Evolutionary conservation across 495 filamentous ascomycete species (phyloP).

Genomic region (Friedmanniomyces simplex): DNA sequence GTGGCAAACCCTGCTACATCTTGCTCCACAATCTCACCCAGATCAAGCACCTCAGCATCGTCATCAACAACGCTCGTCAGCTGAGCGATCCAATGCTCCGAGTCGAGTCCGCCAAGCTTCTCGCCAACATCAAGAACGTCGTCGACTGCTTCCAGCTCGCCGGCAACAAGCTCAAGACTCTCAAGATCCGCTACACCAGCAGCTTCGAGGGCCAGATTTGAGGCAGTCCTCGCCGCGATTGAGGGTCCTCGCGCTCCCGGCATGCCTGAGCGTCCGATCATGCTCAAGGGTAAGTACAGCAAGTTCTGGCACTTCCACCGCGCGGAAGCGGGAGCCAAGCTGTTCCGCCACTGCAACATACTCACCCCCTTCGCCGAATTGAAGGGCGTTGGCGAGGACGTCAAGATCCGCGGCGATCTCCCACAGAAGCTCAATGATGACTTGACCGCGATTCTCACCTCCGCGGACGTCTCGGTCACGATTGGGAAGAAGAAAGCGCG

Average conservation of each 20-base stretch:
- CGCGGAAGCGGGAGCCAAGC: not conserved
- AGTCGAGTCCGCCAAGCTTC: not conserved
- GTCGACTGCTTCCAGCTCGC: not conserved
- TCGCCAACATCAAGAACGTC: not conserved
- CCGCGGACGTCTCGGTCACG: not conserved
- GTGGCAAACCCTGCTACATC: not conserved
- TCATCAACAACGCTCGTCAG: not conserved
- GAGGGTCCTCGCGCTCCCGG: not conserved
- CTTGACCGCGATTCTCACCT: not conserved
- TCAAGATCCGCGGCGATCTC: constrained; percentile 1
- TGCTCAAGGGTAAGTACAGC: not conserved
- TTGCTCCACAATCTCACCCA: constrained; percentile 1
- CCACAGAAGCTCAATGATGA: not conserved
- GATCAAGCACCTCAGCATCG: constrained; percentile 8
- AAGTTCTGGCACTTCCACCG: not conserved
- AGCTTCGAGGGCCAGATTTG: constrained; percentile 1
- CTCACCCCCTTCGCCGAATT: not conserved
- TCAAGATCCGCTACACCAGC: not conserved
- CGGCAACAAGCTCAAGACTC: constrained; percentile 3
- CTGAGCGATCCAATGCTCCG: not conserved
- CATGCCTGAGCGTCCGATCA: not conserved
- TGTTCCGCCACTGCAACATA: not conserved
- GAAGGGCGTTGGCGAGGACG: not conserved
- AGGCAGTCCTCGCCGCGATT: not conserved
- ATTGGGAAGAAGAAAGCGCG: no score